Base-by-base conservation (phyloP, 345 rosid genomes). In the Odontarrhena argentea region DNA sequence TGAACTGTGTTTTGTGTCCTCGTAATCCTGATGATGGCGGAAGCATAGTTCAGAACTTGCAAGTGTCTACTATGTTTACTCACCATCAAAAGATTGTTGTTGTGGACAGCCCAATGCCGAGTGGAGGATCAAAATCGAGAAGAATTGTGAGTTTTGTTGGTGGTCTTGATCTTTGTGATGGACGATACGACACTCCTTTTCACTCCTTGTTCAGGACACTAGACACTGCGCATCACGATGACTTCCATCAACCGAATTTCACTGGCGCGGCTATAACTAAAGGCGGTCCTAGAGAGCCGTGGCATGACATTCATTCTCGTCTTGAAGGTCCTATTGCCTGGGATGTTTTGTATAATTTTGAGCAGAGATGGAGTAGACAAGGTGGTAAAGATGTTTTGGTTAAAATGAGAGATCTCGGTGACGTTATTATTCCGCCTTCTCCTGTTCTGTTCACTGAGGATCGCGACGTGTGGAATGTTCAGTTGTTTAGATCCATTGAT, bases 241-340 rank as follows among this genome's bases (percentile, higher is more conserved):
- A 94, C 76, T 94, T 94, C 76, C 97, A 94, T 76, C 99, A 94
- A 69, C 99, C 99, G 26, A 94, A 94, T 76, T 94, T 87, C 69
- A 14, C 83, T 0, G 96, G 81, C 32, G 89, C 84, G 42, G 67
- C 96, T n/a, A 88, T 94, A 59, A 80, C 82, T 60, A 94, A 94
- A 78, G 99, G 99, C 0, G 99, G 99, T 69, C 99, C 99, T 14
- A 83, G 97, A 82, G 97, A 94, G 73, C 99, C 99, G 6, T 94
- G 99, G 99, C 99, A 94, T 55, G 99, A 91, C 71, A 91, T 91
- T 66, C 99, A 94, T 64, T 94, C 89, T 43, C 85, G 92, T 40
- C 95, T 94, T 11, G 99, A 94, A 80, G 99, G 99, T 65, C 96
- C 96, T 28, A 71, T 94, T 60, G 99, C 99, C 11, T 94, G 99